Conservation (phyloP, 352 stramenopile genomes). For the Phytophthora syringae region DNA sequence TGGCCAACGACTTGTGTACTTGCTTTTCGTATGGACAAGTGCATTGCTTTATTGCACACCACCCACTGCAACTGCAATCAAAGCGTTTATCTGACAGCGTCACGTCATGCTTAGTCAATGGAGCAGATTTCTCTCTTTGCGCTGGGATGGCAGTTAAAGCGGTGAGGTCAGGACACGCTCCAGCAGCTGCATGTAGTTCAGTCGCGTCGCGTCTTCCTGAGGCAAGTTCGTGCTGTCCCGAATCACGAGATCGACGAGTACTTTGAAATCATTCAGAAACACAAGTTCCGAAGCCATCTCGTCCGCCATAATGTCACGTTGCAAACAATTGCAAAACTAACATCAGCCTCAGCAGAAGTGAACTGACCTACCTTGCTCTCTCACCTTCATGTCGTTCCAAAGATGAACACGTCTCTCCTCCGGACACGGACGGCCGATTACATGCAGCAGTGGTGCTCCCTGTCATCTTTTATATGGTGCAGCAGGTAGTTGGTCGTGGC, state of each 20-base stretch:
- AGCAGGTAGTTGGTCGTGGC: no score
- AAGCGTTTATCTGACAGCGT: no score
- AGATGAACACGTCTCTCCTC: constrained; percentile 45
- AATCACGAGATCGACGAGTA: constrained; percentile 73
- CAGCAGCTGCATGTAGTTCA: constrained; percentile 57
- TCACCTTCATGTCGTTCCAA: constrained; percentile 64
- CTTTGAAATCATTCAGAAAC: constrained; percentile 81
- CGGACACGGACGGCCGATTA: constrained; percentile 77
- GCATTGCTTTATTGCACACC: no score
- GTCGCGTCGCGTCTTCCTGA: constrained; percentile 49
- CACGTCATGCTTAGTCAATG: no score
- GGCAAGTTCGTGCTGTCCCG: constrained; percentile 68
- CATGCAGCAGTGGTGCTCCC: constrained; percentile 73
- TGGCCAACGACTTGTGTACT: no score
- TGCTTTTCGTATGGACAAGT: no score
- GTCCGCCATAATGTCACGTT: constrained; percentile 61
- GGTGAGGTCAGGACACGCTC: constrained; percentile 50
- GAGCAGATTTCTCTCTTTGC: no score
- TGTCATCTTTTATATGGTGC: constrained; percentile 52
- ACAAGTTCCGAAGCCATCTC: constrained; percentile 50
- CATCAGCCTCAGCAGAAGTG: not conserved
- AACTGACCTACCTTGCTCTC: no score
- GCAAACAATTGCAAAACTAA: constrained; percentile 51
- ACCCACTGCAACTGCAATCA: no score
- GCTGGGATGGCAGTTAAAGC: constrained; percentile 54